A percentile compares a stretch with the other conserved stretches of the same genome.
phyloP scores from a whole-genome alignment of 768 basidiomycete species.

The Rhizopogon vesiculosus region DNA sequence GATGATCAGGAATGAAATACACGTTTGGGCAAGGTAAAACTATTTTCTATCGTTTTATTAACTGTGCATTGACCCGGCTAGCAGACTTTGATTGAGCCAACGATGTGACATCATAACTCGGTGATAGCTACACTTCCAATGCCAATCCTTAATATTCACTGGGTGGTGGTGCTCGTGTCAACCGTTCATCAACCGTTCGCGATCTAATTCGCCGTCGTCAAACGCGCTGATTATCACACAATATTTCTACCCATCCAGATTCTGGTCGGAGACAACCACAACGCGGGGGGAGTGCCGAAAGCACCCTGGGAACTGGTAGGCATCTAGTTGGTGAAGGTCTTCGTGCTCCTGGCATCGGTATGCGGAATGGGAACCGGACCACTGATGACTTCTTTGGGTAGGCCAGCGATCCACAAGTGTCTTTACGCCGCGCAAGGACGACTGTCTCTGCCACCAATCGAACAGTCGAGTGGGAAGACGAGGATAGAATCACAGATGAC shows the following conservation, averaged over 20 bases:
- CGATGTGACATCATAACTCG: constrained; percentile 31
- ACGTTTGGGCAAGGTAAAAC: constrained; percentile 36
- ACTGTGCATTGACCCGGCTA: constrained; percentile 1
- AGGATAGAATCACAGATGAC: constrained; percentile 14
- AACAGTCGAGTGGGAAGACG: constrained; percentile 21
- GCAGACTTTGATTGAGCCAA: constrained; percentile 32
- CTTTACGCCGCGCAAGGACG: constrained; percentile 11
- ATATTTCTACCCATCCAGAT: constrained; percentile 27
- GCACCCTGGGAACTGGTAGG: constrained; percentile 43
- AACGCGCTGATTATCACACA: constrained; percentile 51
- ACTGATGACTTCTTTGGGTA: constrained; percentile 34
- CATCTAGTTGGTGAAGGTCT: constrained; percentile 64
- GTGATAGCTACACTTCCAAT: constrained; percentile 15
- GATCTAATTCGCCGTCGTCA: constrained; percentile 46
- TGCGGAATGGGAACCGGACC: constrained; percentile 25
- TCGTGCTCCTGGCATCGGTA: constrained; percentile 64
- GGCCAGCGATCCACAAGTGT: constrained; percentile 11
- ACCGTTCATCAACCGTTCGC: constrained; percentile 43
- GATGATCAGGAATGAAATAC: constrained; percentile 22
- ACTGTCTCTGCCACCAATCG: constrained; percentile 5
- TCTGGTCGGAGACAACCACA: constrained; percentile 49
- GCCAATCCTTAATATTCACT: constrained; percentile 23
- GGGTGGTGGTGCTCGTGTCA: constrained; percentile 19
- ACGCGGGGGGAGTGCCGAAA: constrained; percentile 73
- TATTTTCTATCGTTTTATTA: not conserved